Evolutionary conservation across 768 basidiomycete genomes (phyloP).

Genomic region (Tylopilus vinaceipallidus): DNA sequence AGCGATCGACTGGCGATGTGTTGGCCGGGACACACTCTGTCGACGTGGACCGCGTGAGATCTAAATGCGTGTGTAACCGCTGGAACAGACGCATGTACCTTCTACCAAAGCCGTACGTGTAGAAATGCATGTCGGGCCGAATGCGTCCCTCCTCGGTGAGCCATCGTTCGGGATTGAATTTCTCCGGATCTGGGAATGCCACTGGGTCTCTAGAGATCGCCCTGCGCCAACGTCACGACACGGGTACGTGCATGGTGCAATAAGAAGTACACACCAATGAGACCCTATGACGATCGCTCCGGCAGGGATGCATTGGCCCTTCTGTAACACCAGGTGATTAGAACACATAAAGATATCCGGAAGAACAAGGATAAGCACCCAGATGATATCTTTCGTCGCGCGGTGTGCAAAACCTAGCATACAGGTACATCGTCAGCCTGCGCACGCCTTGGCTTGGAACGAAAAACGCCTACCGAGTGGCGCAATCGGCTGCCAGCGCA

Average conservation of each 20-base stretch:
- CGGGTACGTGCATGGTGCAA: too few relatives aligned
- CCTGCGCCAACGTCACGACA: slow-evolving; percentile 10
- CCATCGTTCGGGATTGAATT: slow-evolving; percentile 58
- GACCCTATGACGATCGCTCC: slow-evolving; percentile 22
- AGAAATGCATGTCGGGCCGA: slow-evolving; percentile 43
- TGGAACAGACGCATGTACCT: slow-evolving; percentile 10
- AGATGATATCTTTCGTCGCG: slow-evolving; percentile 59
- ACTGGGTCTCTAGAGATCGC: slow-evolving; percentile 24
- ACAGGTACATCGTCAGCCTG: too few relatives aligned
- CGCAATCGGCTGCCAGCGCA: slow-evolving; percentile 35
- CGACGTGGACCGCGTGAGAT: not conserved
- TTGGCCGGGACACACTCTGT: slow-evolving; percentile 58
- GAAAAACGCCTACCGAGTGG: slow-evolving; percentile 39
- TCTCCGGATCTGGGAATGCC: slow-evolving; percentile 36
- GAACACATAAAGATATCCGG: too few relatives aligned
- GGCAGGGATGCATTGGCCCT: slow-evolving; percentile 21
- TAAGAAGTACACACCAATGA: slow-evolving; percentile 9
- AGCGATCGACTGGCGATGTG: slow-evolving; percentile 52
- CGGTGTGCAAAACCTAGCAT: slow-evolving; percentile 51
- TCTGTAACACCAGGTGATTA: slow-evolving; percentile 3
- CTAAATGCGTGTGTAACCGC: too few relatives aligned
- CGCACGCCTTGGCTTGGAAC: too few relatives aligned
- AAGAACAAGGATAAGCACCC: slow-evolving; percentile 35
- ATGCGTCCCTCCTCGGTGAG: slow-evolving; percentile 39
- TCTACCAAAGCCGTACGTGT: slow-evolving; percentile 52